phyloP scores from a whole-genome alignment of 257 asterid genomes.

The Gentiana dahurica region DNA sequence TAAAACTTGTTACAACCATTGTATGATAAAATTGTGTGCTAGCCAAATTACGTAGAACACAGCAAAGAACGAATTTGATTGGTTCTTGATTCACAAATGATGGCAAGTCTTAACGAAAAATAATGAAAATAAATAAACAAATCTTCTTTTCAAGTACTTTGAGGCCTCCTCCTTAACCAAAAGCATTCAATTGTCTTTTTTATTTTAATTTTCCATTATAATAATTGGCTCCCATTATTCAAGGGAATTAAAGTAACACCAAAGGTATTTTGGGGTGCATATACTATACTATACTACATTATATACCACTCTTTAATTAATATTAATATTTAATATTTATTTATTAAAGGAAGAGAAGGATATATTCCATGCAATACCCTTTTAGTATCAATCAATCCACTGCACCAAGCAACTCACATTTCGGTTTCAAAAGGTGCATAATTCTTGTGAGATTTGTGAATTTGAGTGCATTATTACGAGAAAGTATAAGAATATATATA shows the following conservation, averaged over 20 bases:
- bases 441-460: slow-evolving; percentile 21
- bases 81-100: too few relatives aligned
- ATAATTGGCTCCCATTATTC: slow-evolving; percentile 13
- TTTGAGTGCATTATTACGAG: slow-evolving; percentile 11
- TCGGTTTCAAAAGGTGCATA: slow-evolving; percentile 66
- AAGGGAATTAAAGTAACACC: not conserved
- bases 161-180: too few relatives aligned
- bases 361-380: slow-evolving; percentile 42
- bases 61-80: too few relatives aligned
- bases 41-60: too few relatives aligned
- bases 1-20: too few relatives aligned
- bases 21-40: too few relatives aligned
- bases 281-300: slow-evolving; percentile 19
- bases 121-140: not conserved
- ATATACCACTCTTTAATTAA: not conserved
- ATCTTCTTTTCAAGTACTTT: too few relatives aligned
- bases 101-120: too few relatives aligned
- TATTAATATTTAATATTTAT: not conserved
- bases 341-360: slow-evolving; percentile 23
- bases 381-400: slow-evolving; percentile 43
- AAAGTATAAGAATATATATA: slow-evolving; percentile 33
- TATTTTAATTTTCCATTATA: not conserved
- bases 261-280: slow-evolving; percentile 9
- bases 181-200: slow-evolving; percentile 7
- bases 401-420: slow-evolving; percentile 31